Evolutionary conservation across 768 basidiomycete species (phyloP).

Genomic region (Lyophyllum decastes): DNA sequence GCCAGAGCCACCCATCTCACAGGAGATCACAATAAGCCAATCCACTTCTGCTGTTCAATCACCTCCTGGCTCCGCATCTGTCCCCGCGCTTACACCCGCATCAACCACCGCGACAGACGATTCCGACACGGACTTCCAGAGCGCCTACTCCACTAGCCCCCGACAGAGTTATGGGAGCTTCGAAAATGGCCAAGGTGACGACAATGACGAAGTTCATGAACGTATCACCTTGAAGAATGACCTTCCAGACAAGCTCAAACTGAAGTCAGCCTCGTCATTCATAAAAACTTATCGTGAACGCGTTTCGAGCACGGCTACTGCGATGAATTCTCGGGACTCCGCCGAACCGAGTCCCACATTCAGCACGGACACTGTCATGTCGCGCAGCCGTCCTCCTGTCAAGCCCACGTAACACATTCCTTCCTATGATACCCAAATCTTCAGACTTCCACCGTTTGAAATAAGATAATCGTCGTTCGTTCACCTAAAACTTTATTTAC

Average conservation of each 20-base stretch:
- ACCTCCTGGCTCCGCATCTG: conserved; percentile 18
- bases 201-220: conserved; percentile 22
- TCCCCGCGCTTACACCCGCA: conserved; percentile 16
- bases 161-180: conserved; percentile 64
- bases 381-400: conserved; percentile 11
- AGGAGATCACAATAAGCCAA: conserved; percentile 32
- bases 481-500: background rate
- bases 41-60: conserved; percentile 6
- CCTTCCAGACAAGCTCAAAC: conserved; percentile 26
- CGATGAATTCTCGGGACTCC: conserved; percentile 24
- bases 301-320: conserved; percentile 57
- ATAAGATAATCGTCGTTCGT: background rate
- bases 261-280: conserved; percentile 25
- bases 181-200: conserved; percentile 30
- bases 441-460: conserved; percentile 2
- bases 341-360: conserved; percentile 36
- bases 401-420: conserved; percentile 6
- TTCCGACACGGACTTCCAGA: conserved; percentile 86
- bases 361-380: conserved; percentile 39
- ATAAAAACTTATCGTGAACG: conserved; percentile 50
- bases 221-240: conserved; percentile 20
- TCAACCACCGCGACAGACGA: conserved; percentile 53
- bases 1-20: conserved; percentile 28
- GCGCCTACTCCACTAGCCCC: conserved; percentile 79
- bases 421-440: background rate